Conservation (phyloP, 495 filamentous ascomycete genomes). For the Rhypophila decipiens region DNA sequence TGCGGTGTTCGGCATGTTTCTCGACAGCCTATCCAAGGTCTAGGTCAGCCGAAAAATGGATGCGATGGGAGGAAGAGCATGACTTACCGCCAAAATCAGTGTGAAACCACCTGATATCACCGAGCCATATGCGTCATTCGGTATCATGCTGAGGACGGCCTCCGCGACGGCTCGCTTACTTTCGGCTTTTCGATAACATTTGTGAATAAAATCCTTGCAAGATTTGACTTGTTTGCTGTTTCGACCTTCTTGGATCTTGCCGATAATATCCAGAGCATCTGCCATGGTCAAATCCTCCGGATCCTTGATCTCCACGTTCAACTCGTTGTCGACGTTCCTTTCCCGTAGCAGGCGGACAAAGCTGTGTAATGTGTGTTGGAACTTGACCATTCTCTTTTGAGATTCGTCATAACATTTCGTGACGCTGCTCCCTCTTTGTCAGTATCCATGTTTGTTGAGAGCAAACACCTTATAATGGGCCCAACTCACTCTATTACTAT, state of each 20-base stretch:
- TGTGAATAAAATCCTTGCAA: constrained; percentile 11
- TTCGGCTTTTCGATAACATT: constrained; percentile 7
- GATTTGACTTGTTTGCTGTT: background rate
- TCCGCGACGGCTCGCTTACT: constrained; percentile 1
- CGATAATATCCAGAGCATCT: constrained; percentile 7
- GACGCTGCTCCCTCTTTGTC: background rate
- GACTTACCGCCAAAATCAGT: constrained; percentile 11
- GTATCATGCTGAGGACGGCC: constrained; percentile 8
- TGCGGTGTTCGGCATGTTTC: constrained; percentile 6
- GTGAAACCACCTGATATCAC: constrained; percentile 15
- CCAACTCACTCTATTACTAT: background rate
- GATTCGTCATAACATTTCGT: constrained; percentile 5
- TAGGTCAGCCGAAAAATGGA: background rate
- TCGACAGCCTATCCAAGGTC: constrained; percentile 9
- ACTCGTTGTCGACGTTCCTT: constrained; percentile 5
- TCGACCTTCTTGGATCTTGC: constrained; percentile 3
- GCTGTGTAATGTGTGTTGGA: constrained; percentile 4
- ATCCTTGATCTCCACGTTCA: constrained; percentile 10
- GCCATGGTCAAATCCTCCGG: constrained; percentile 9
- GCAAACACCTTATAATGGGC: background rate
- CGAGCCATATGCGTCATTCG: constrained; percentile 13
- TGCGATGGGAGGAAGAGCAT: background rate
- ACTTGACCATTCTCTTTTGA: constrained; percentile 1
- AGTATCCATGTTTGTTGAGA: background rate
- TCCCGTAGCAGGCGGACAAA: constrained; percentile 4